A percentile compares a stretch with the other conserved stretches of the same genome.
Conservation (phyloP, 306 rosid genomes). For the Crotalaria pallida region DNA sequence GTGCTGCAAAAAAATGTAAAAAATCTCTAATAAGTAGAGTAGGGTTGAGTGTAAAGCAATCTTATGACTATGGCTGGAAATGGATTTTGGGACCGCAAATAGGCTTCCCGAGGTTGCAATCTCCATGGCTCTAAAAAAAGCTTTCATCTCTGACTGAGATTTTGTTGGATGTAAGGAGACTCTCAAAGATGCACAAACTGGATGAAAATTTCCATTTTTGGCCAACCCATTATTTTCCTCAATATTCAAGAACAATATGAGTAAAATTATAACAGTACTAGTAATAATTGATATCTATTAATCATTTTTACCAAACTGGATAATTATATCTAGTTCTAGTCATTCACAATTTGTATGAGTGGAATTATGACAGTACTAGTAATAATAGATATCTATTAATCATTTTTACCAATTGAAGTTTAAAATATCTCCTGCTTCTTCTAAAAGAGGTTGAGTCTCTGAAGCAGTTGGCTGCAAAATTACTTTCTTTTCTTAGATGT, state of each 20-base stretch:
- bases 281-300: too few species aligned
- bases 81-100: conserved; percentile 32
- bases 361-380: conserved; percentile 2
- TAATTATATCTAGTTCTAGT: neutral
- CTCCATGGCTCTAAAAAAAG: conserved; percentile 44
- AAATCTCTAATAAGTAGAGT: neutral
- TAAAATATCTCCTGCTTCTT: neutral
- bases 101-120: conserved; percentile 45
- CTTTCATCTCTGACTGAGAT: conserved; percentile 10
- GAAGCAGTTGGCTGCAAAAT: neutral
- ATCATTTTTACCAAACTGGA: too few species aligned
- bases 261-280: too few species aligned
- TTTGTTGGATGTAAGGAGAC: conserved; percentile 13
- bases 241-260: conserved; percentile 15
- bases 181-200: conserved; percentile 4
- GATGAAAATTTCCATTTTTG: conserved; percentile 5
- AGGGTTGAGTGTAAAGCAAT: conserved; percentile 28
- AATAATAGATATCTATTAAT: conserved; percentile 5
- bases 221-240: conserved; percentile 6
- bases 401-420: neutral
- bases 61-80: conserved; percentile 51
- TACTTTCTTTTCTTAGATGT: neutral
- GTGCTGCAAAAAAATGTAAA: conserved; percentile 6
- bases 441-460: conserved; percentile 4
- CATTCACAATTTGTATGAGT: conserved; percentile 6